phyloP scores from a whole-genome alignment of 2,329 filamentous ascomycete species.

The Curvularia lunata region DNA sequence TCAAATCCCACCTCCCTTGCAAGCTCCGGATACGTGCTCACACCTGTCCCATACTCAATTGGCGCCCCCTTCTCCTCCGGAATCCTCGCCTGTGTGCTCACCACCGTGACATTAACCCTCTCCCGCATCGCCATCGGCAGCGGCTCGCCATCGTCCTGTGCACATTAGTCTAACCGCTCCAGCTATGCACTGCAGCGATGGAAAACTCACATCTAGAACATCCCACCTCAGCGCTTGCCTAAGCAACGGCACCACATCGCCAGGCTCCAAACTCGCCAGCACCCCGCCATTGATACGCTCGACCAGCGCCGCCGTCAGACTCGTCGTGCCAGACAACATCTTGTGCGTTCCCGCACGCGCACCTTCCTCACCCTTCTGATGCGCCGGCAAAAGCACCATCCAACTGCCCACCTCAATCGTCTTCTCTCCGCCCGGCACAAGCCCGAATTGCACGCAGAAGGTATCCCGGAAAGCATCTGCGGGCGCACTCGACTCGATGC shows the following conservation, averaged over 20 bases:
- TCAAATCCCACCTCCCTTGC: neutral
- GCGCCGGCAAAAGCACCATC: constrained; percentile 30
- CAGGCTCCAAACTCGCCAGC: constrained; percentile 27
- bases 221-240: constrained; percentile 38
- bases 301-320: constrained; percentile 36
- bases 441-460: constrained; percentile 32
- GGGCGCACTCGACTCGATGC: constrained; percentile 22
- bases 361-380: neutral
- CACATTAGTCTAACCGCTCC: neutral
- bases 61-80: constrained; percentile 17
- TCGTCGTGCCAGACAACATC: constrained; percentile 25
- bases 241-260: constrained; percentile 37
- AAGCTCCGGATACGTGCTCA: constrained; percentile 22
- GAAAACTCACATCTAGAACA: constrained; percentile 30
- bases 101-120: constrained; percentile 25
- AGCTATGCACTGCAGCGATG: too few species aligned
- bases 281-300: constrained; percentile 28
- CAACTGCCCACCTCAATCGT: constrained; percentile 34
- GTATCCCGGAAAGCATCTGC: constrained; percentile 19
- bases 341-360: constrained; percentile 1
- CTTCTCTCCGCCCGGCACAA: constrained; percentile 25
- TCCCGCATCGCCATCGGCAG: neutral
- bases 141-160: neutral
- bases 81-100: constrained; percentile 26
- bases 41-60: constrained; percentile 26